These are phyloP conservation scores for Cadophora luteo-olivacea DNA, from an alignment of 2,329 filamentous ascomycete species.

Conservation along the genomic window DNA sequence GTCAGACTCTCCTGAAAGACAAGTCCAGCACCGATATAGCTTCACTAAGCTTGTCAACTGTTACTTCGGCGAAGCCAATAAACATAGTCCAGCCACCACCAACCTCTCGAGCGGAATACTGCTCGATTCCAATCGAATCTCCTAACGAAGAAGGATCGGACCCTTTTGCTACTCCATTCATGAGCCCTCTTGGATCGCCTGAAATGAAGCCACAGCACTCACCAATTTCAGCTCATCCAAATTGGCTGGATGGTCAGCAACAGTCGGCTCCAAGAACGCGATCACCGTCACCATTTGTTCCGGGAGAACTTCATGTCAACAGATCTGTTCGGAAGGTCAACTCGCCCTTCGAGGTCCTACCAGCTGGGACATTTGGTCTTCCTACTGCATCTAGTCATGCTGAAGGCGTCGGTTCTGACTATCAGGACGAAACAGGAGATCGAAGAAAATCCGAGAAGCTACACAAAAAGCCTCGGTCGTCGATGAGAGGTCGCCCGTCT, in stretches of 20 bases:
- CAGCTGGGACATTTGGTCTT: slow-evolving; percentile 48
- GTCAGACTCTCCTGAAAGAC: slow-evolving; percentile 18
- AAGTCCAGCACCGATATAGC: not conserved
- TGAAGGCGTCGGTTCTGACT: slow-evolving; percentile 27
- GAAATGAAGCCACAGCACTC: slow-evolving; percentile 1
- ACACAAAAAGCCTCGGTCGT: slow-evolving; percentile 49
- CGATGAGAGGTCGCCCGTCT: slow-evolving; percentile 29
- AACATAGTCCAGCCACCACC: slow-evolving; percentile 24
- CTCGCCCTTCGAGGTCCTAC: slow-evolving; percentile 49
- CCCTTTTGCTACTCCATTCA: slow-evolving; percentile 33
- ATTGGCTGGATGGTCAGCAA: slow-evolving; percentile 6
- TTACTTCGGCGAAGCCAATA: slow-evolving; percentile 20
- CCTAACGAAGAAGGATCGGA: slow-evolving; percentile 31
- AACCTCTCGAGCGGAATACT: slow-evolving; percentile 35
- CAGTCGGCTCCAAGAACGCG: not conserved
- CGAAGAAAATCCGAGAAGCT: slow-evolving; percentile 48
- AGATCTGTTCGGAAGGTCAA: slow-evolving; percentile 47
- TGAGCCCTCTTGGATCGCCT: slow-evolving; percentile 20
- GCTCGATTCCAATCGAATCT: slow-evolving; percentile 32
- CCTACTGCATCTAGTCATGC: slow-evolving; percentile 28
- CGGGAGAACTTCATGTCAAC: slow-evolving; percentile 48
- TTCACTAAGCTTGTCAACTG: slow-evolving; percentile 8
- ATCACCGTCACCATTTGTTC: slow-evolving; percentile 45
- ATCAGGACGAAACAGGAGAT: slow-evolving; percentile 32
- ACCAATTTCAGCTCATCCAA: slow-evolving; percentile 8